Evolutionary conservation across 352 stramenopile genomes (phyloP).

Genomic region (Globisporangium nagaii): DNA sequence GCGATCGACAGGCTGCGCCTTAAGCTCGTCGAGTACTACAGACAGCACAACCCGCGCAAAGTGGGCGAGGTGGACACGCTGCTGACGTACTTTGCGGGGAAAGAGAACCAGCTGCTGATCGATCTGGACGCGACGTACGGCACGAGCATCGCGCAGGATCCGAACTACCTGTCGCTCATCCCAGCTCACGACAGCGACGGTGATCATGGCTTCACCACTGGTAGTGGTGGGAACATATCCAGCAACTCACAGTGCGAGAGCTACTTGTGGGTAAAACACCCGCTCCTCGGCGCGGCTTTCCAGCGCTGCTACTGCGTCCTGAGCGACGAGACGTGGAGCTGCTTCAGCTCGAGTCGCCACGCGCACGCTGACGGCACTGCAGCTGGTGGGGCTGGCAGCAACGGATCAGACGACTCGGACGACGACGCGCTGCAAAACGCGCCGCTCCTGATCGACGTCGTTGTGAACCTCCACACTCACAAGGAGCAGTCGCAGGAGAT

Average conservation of each 20-base stretch:
- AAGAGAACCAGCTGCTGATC: slow-evolving; percentile 46
- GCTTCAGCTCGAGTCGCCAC: slow-evolving; percentile 23
- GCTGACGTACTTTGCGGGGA: slow-evolving; percentile 51
- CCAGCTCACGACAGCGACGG: background rate
- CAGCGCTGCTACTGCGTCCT: slow-evolving; percentile 35
- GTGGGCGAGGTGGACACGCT: slow-evolving; percentile 76
- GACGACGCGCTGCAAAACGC: background rate
- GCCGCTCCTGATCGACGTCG: slow-evolving; percentile 20
- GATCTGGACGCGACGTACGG: slow-evolving; percentile 62
- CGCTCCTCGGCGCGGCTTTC: slow-evolving; percentile 20
- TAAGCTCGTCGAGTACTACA: slow-evolving; percentile 86
- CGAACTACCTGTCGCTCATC: slow-evolving; percentile 21
- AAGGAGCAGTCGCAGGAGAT: slow-evolving; percentile 24
- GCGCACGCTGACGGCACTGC: slow-evolving; percentile 7
- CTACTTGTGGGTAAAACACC: slow-evolving; percentile 38
- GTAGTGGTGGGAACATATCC: no score
- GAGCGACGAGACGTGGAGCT: slow-evolving; percentile 20
- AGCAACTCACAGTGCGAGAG: slow-evolving; percentile 15
- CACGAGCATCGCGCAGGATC: slow-evolving; percentile 31
- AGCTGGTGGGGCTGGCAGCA: background rate
- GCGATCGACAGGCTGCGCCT: slow-evolving; percentile 15
- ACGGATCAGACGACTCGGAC: background rate
- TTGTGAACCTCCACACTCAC: slow-evolving; percentile 25
- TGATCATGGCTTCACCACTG: no score
- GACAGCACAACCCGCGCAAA: slow-evolving; percentile 87